Evolutionary conservation across 2,329 filamentous ascomycete genomes (phyloP), one percentile per base, ranked within the genome.

Genomic region (Fusarium sp.): DNA sequence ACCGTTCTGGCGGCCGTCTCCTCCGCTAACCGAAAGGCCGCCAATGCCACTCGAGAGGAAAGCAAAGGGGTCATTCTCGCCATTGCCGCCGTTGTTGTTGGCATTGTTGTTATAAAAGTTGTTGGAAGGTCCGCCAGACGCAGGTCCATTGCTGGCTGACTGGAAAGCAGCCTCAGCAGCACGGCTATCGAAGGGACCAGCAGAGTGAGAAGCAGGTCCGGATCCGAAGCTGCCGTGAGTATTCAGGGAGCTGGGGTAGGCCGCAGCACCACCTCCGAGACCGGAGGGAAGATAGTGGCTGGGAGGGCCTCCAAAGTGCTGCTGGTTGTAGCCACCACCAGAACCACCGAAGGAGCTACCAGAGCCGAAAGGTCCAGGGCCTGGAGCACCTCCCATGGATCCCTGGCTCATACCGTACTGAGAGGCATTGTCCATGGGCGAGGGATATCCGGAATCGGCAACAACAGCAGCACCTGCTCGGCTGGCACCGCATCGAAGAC

Each of bases 111-210:
- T 76, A 64, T 82, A 81, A 52, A 80, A 82, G 71, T 80, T 81
- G 80, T 79, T 79, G 40, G 91, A 89, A 33, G 90, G 89, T 39
- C 91, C 92, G 63, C 90, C 90, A 42, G 91, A 92, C 17, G 90
- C 89, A 20, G 91, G 90, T 56, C 92, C 92, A 72, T 96, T 95
- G 72, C 90, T 90, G 37, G 93, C 94, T 39, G 92, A 92, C 76
- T 93, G 92, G 84, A 99, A 99, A 25, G 96, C 95, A 63, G 94
- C 94, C 82, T 98, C 95, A 17, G 95, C 93, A 66, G 93, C 92
- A 66, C 94, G 92, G 83, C 94, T 96, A 76, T 97, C 94, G 75
- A 99, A 98, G 7, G 91, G 91, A 14, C 93, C 92, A 40, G 91
- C 91, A 23, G 92, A 91, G 79, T 96, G 93, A 72, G 93, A 90